Percentiles rank a stretch among this genome's conserved stretches.
These are phyloP conservation scores for Ganoderma boninense DNA, from an alignment of 1,284 basidiomycete species.

Conservation along the genomic window DNA sequence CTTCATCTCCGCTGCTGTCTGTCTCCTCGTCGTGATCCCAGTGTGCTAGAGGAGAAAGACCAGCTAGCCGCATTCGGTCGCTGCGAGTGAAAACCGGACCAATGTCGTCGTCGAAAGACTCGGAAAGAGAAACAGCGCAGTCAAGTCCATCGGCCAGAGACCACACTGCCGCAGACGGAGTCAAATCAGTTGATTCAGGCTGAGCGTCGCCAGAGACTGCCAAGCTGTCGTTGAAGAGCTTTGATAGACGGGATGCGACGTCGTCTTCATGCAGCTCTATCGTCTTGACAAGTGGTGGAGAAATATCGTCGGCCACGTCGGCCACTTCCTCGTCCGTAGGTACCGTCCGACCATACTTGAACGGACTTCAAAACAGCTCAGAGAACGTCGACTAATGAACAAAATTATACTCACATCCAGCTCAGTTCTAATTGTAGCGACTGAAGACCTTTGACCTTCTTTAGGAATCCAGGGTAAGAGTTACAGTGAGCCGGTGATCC, in stretches of 20 bases:
- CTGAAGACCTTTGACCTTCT: constrained; percentile 65
- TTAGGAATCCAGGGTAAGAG: constrained; percentile 46
- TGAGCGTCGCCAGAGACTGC: constrained; percentile 12
- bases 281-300: constrained; percentile 20
- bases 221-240: constrained; percentile 23
- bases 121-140: too few relatives aligned
- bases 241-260: constrained; percentile 12
- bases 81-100: constrained; percentile 33
- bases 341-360: constrained; percentile 53
- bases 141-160: constrained; percentile 1
- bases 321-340: constrained; percentile 57
- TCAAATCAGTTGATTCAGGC: constrained; percentile 13
- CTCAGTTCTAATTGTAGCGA: constrained; percentile 67
- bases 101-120: constrained; percentile 2
- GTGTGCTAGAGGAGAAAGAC: constrained; percentile 14
- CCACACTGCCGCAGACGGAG: constrained; percentile 19
- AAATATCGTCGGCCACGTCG: constrained; percentile 35
- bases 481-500: neutral
- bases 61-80: constrained; percentile 33
- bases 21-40: constrained; percentile 16
- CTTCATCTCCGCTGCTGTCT: constrained; percentile 19
- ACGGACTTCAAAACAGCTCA: constrained; percentile 43
- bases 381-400: neutral
- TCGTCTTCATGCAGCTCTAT: constrained; percentile 26
- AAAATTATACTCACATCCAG: constrained; percentile 64